Evolutionary conservation across 371 early-diverging fungal species (phyloP).

Genomic region (Rhizomucor pusillus): DNA sequence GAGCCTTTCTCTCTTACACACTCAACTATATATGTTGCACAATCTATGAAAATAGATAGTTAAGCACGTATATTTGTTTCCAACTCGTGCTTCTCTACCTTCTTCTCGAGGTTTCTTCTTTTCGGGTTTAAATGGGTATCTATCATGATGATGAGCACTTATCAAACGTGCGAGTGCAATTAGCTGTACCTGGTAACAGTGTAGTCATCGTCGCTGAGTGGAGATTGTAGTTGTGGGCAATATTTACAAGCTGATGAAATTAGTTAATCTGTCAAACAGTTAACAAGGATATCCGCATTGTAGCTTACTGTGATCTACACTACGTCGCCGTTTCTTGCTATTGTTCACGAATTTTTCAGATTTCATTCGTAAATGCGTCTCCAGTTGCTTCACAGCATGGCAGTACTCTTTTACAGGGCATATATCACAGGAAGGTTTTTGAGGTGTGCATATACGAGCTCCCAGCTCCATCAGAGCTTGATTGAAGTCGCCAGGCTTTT

Average conservation of each 20-base stretch:
- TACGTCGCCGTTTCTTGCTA: conserved; percentile 23
- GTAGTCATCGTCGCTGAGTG: conserved; percentile 29
- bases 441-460: conserved; percentile 76
- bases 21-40: conserved; percentile 63
- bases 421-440: conserved; percentile 60
- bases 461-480: conserved; percentile 88
- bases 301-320: conserved; percentile 22
- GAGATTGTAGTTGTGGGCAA: conserved; percentile 29
- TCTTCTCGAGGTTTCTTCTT: conserved; percentile 67
- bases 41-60: conserved; percentile 29
- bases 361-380: conserved; percentile 8
- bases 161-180: background rate
- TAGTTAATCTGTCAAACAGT: background rate
- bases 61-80: background rate
- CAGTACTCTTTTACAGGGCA: conserved; percentile 71
- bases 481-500: conserved; percentile 77
- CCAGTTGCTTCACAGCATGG: conserved; percentile 52
- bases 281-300: background rate
- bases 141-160: conserved; percentile 21
- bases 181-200: conserved; percentile 30
- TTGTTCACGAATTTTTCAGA: conserved; percentile 22
- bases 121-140: conserved; percentile 62
- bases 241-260: conserved; percentile 22
- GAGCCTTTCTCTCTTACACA: conserved; percentile 15
- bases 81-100: conserved; percentile 31